phyloP scores from a whole-genome alignment of 129 eudicot species.

The Artemisia annua region DNA sequence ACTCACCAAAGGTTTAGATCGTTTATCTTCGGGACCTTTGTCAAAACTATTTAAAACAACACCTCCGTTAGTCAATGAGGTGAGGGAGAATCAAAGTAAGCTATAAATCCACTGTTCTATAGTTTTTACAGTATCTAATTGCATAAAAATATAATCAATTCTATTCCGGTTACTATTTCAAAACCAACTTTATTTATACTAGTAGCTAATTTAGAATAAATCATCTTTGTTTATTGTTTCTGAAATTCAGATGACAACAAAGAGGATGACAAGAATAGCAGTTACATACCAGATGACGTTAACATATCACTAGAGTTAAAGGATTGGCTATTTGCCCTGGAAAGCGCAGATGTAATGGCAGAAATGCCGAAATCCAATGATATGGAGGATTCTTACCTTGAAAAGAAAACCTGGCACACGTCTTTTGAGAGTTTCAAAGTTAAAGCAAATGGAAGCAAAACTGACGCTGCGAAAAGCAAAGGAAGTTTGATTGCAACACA shows the following conservation, averaged over 20 bases:
- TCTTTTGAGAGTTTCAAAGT: constrained; percentile 58
- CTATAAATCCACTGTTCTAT: constrained; percentile 21
- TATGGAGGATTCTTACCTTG: constrained; percentile 48
- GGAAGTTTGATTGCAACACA: constrained; percentile 31
- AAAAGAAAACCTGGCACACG: constrained; percentile 77
- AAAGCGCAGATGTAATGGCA: constrained; percentile 63
- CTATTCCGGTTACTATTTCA: neutral
- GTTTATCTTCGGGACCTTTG: constrained; percentile 69
- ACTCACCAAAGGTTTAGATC: constrained; percentile 69
- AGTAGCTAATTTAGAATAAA: constrained; percentile 5
- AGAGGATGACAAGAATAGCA: constrained; percentile 42
- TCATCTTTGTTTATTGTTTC: neutral
- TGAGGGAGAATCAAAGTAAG: constrained; percentile 43
- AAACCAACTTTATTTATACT: too few species aligned
- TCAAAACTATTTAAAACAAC: constrained; percentile 72
- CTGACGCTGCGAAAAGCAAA: constrained; percentile 26
- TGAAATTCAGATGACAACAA: constrained; percentile 44
- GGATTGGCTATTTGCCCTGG: constrained; percentile 87
- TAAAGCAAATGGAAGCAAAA: constrained; percentile 64
- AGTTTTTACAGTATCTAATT: constrained; percentile 1
- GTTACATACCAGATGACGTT: constrained; percentile 66
- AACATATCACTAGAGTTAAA: constrained; percentile 61
- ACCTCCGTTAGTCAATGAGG: constrained; percentile 48
- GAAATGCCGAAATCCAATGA: constrained; percentile 34
- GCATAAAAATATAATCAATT: neutral